Base-by-base conservation (phyloP, 805 yeast species). In the Yamadazyma nakazawae region DNA sequence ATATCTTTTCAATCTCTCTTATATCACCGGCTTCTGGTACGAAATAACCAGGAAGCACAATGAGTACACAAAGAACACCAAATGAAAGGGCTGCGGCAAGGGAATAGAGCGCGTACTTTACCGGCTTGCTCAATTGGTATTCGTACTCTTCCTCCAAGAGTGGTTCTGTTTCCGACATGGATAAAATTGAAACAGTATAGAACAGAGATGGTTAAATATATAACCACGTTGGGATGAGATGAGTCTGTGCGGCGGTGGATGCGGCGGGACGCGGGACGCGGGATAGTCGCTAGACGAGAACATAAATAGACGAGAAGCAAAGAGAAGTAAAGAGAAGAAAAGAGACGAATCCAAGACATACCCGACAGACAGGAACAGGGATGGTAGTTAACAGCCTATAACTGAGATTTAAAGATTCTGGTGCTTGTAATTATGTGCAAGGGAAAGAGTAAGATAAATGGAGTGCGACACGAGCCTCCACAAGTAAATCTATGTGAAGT, bases 1-100 rank as follows among this genome's bases (percentile, higher is more conserved):
- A 44, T 18, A 72, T 56, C 45, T 61, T 54, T 1, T 46, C 43
- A 10, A 72, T 59, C 1, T 58, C 64, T 0, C 49, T 46, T 25
- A 72, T 57, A 3, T 54, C 55, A 11, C 51, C 57, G 3, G 64
- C 54, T 37, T 60, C 57, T 1, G 77, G 77, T 5, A 71, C 64
- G 49, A 61, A 72, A 40, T 54, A 40, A 30, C 45, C 51, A 1
- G 77, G 77, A 19, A 72, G 54, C 34, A 50, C 55, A 16, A 72
- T 44, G 48, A 72, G 64, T 5, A 67, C 42, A 48, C 62, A 72
- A 12, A 69, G 51, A 1, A 50, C 14, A 0, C 45, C 47, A 1
- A 61, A 16, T 4, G 55, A 32, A n/a, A 57, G 12, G 10, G 54
- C 13, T 21, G 28, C 51, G 40, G 45, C 54, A 28, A 54, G 30